Evolutionary conservation across 768 basidiomycete species (phyloP).

Genomic region (Agaricus sinodeliciosus): DNA sequence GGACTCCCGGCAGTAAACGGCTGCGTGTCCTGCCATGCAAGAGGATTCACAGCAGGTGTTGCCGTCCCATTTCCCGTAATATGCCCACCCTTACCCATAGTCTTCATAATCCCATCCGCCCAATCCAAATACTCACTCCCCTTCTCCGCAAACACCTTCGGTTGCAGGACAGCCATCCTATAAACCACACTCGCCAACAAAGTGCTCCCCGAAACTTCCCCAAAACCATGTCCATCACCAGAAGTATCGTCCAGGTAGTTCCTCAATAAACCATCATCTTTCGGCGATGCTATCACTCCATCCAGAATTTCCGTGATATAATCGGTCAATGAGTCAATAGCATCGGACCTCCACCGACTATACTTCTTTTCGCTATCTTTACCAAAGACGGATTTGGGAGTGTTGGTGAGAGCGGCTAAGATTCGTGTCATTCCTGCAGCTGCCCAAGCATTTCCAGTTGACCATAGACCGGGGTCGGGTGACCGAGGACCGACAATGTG

Average conservation of each 20-base stretch:
- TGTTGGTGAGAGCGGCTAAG: conserved; percentile 36
- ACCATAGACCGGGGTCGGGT: conserved; percentile 36
- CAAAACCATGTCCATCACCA: conserved; percentile 27
- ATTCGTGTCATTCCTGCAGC: conserved; percentile 56
- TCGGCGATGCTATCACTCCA: conserved; percentile 26
- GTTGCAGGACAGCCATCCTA: conserved; percentile 32
- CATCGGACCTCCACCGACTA: conserved; percentile 16
- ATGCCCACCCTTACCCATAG: conserved; percentile 18
- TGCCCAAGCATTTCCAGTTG: conserved; percentile 66
- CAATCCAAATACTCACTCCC: conserved; percentile 23
- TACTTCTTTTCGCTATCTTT: conserved; percentile 20
- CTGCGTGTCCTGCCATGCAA: conserved; percentile 28
- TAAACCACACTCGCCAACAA: conserved; percentile 34
- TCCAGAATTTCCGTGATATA: conserved; percentile 43
- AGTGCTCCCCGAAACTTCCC: conserved; percentile 36
- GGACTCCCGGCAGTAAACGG: conserved; percentile 32
- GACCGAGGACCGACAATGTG: conserved; percentile 37
- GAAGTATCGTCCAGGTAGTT: conserved; percentile 32
- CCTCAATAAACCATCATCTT: conserved; percentile 29
- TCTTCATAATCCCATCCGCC: conserved; percentile 27
- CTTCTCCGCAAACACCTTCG: conserved; percentile 18
- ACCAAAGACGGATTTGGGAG: conserved; percentile 17
- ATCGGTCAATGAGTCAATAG: conserved; percentile 22
- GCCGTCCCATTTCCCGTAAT: conserved; percentile 24
- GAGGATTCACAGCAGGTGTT: conserved; percentile 32